Conservation (phyloP, 257 asterid genomes). For the Nicotiana attenuata region DNA sequence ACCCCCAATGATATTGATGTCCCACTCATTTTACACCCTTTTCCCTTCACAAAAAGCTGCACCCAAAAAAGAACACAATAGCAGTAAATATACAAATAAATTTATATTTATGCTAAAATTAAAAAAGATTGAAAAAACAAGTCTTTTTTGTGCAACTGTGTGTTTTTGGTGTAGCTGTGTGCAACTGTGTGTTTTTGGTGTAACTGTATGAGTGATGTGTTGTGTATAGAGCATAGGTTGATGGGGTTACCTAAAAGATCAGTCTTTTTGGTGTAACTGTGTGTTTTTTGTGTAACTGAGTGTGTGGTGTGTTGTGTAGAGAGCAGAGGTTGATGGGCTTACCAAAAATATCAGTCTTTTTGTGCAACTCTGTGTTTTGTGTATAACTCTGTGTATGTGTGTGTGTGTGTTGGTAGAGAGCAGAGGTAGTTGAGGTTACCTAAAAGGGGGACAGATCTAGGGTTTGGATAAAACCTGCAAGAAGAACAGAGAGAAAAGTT, state of each 20-base stretch:
- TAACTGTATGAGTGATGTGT: too few relatives aligned
- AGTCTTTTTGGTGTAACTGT: too few relatives aligned
- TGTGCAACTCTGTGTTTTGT: background rate
- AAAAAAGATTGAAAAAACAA: background rate
- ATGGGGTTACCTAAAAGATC: too few relatives aligned
- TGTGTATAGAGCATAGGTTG: too few relatives aligned
- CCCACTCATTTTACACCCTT: conserved; percentile 55
- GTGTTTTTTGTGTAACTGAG: too few relatives aligned
- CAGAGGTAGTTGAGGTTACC: conserved; percentile 9
- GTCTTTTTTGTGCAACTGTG: too few relatives aligned
- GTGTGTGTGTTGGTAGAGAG: background rate
- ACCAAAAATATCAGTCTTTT: background rate
- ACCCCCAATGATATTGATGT: conserved; percentile 39
- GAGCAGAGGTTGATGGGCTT: too few relatives aligned
- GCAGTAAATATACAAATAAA: conserved; percentile 13
- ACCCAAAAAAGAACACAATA: conserved; percentile 20
- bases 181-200: too few relatives aligned
- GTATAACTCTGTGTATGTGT: background rate
- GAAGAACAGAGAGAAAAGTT: conserved; percentile 21
- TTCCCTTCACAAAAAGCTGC: conserved; percentile 36
- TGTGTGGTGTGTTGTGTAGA: too few relatives aligned
- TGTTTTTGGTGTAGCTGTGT: too few relatives aligned
- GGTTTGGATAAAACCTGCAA: conserved; percentile 64
- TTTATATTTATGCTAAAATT: background rate
- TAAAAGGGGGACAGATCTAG: conserved; percentile 71